Evolutionary conservation across 768 basidiomycete species (phyloP).

Genomic region (Saitozyma sp.): DNA sequence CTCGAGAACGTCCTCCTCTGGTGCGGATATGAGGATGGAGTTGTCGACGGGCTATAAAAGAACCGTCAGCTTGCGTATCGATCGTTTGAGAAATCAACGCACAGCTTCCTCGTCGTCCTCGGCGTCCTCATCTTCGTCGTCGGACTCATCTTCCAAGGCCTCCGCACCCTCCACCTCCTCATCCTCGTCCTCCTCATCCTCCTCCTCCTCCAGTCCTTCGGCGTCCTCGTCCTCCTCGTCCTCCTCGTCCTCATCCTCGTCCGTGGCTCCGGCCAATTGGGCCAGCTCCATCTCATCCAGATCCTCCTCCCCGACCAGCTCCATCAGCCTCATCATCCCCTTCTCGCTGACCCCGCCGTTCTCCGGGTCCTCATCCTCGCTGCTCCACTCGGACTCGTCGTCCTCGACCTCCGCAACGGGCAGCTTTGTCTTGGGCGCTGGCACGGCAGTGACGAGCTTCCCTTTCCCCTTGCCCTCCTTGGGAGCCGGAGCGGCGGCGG

Average conservation of each 20-base stretch:
- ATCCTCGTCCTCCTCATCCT: constrained; percentile 28
- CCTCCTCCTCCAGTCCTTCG: constrained; percentile 41
- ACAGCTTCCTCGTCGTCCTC: constrained; percentile 36
- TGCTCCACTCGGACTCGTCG: constrained; percentile 31
- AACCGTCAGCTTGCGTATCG: too few species aligned
- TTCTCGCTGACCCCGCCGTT: constrained; percentile 43
- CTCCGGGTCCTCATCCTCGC: constrained; percentile 50
- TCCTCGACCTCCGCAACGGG: constrained; percentile 38
- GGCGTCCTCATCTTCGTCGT: constrained; percentile 40
- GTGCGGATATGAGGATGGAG: constrained; percentile 48
- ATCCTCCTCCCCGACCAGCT: constrained; percentile 57
- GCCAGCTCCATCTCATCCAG: constrained; percentile 66
- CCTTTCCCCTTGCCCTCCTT: constrained; percentile 23
- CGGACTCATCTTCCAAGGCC: constrained; percentile 28
- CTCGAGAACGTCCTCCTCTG: constrained; percentile 50
- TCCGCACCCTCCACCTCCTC: constrained; percentile 35
- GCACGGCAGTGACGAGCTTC: constrained; percentile 15
- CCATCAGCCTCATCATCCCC: constrained; percentile 43
- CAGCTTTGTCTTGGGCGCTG: constrained; percentile 7
- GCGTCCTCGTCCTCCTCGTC: constrained; percentile 48
- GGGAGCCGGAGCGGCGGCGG: neutral
- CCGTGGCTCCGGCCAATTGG: constrained; percentile 54
- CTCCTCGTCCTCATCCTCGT: constrained; percentile 48
- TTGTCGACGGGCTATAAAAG: constrained; percentile 15
- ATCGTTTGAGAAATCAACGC: too few species aligned